Base-by-base conservation (phyloP, 805 yeast species). In the Kodamaea kaohsiungensis region DNA sequence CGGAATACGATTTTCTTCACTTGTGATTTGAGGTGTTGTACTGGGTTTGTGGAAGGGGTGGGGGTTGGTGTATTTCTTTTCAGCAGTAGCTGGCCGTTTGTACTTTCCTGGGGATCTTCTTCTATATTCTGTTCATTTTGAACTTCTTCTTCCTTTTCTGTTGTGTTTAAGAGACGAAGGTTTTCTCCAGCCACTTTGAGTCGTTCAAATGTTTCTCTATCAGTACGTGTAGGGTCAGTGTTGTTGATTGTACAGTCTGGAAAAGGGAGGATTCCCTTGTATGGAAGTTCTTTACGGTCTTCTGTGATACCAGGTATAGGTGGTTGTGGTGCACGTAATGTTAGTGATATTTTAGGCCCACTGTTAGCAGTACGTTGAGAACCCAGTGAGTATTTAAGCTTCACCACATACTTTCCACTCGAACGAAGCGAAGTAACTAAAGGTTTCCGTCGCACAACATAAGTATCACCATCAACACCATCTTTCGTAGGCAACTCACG, bases 1-100 rank as follows among this genome's bases (percentile, higher is more conserved):
- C 91, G 82, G 59, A 92, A 84, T 61, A 86, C 91, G 19, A 92
- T 85, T 53, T 81, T 82, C 48, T 80, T 77, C 43, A 88, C 80
- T 54, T 79, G 76, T 19, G 80, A 73, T 50, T 70, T 66, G 53
- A 61, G 38, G 19, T 46, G 48, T 38, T 46, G 48, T 2, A 46
- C 48, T 13, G 48, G 48, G 33, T 46, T 46, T 16, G 48, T 27
- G 22, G 45, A 40, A 8, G 25, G 19, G 12, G 38, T 12, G 39
- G 38, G 48, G 46, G 19, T 42, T n/a, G 46, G 27, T 3, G 22
- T 18, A n/a, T 18, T 42, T 18, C 9, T 22, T 19, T 40, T 40
- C n/a, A 16, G 25, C 45, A 17, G 25, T 9, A 40, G 5, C 25
- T 3, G n/a, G 13, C 25, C 25, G 8, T 40, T 40, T 7, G 48